These are phyloP conservation scores for Tolypocladium tropicale DNA, from an alignment of 2,329 filamentous ascomycete genomes.

Conservation along the genomic window DNA sequence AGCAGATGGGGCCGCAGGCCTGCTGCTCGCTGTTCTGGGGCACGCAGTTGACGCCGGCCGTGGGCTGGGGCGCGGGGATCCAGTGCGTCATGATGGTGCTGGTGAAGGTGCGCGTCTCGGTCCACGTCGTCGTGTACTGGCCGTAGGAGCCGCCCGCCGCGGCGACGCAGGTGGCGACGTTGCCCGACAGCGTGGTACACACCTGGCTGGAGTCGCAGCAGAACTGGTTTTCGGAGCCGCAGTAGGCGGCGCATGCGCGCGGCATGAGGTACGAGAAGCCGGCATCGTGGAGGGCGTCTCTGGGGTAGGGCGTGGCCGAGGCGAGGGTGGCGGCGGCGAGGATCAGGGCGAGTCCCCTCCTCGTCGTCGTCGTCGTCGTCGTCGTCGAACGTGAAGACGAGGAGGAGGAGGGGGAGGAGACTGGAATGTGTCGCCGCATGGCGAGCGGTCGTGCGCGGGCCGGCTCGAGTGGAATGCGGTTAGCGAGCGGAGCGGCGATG, in stretches of 20 bases:
- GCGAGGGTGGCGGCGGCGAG: constrained; percentile 11
- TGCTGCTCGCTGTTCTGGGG: constrained; percentile 43
- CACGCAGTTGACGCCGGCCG: constrained; percentile 35
- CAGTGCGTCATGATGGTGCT: constrained; percentile 45
- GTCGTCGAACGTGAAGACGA: neutral
- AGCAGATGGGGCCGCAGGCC: constrained; percentile 61
- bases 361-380: neutral
- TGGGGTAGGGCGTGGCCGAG: constrained; percentile 38
- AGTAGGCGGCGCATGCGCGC: constrained; percentile 40
- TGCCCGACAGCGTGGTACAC: constrained; percentile 39
- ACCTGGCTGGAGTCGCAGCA: constrained; percentile 40
- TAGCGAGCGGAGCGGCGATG: neutral
- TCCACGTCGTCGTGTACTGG: constrained; percentile 48
- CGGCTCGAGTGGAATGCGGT: neutral
- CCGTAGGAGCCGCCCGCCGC: constrained; percentile 22
- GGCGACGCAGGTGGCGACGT: constrained; percentile 38
- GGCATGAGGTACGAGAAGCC: constrained; percentile 41
- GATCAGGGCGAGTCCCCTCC: neutral
- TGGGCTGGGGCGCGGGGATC: constrained; percentile 32
- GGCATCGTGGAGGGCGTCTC: constrained; percentile 34
- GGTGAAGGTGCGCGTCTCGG: constrained; percentile 48
- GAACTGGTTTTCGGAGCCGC: constrained; percentile 43
- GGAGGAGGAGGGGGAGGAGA: neutral
- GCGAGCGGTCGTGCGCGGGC: neutral
- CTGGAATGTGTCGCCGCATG: neutral